Evolutionary conservation across 176 grass and related monocot species (phyloP), one percentile per base, ranked within the genome.

Genomic region (Triticum monococcum): DNA sequence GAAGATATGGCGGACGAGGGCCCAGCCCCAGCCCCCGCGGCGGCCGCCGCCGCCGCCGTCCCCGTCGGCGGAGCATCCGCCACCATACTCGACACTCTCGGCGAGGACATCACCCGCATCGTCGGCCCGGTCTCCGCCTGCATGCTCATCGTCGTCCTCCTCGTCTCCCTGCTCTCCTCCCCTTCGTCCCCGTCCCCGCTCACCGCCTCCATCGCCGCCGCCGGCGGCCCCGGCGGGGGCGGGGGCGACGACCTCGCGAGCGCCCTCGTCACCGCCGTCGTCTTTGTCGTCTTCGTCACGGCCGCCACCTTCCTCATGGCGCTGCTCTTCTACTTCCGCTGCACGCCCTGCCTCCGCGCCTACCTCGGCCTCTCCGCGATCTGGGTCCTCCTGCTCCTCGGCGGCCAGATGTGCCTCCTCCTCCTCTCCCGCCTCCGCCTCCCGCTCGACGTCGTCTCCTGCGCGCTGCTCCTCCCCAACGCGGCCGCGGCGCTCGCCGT

Each of bases 111-210:
- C 54, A 87, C 91, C 68, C 96, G 96, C 56, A 98, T 98, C 91
- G 86, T 98, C 57, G 87, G 79, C 75, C 96, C 96, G 1, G 96
- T 98, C 32, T 98, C 96, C 80, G 84, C 87, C 81, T 98, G 93
- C 83, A 98, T 98, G 96, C 75, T 98, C 81, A 92, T 98, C 37
- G 93, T 98, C 64, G 96, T 98, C 32, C 88, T 98, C 81, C 96
- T 98, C 57, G 93, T 98, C 81, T 92, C 91, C 74, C 83, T 83
- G 66, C 93, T 98, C 69, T 84, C 91, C 64, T 91, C 87, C 65
- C 60, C 86, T 46, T 57, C 65, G 69, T 79, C 88, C 78, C 65
- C 88, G 8, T 84, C 83, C 60, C 79, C 84, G 30, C 31, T 90
- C 83, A 11, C 89, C 45, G 75, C 56, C 68, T 45, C 89, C 30